A percentile compares a stretch with the other conserved stretches of the same genome.
Evolutionary conservation across 768 basidiomycete species (phyloP).

Genomic region (Fomitopsis serialis): DNA sequence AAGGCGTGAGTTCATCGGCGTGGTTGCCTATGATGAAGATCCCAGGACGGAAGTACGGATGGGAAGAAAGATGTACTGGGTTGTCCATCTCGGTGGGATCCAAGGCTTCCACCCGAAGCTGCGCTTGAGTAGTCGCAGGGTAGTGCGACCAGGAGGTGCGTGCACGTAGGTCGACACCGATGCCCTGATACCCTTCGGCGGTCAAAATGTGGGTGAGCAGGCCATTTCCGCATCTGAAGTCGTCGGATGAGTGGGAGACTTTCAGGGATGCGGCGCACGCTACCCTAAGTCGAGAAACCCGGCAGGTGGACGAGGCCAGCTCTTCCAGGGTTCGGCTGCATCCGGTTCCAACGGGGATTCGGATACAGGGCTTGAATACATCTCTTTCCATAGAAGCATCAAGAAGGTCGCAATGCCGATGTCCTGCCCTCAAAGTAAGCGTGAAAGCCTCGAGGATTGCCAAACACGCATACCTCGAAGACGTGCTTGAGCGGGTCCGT

Average conservation of each 20-base stretch:
- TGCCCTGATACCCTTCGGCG: slow-evolving; percentile 78
- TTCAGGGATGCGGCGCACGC: slow-evolving; percentile 12
- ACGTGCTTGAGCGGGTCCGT: slow-evolving; percentile 90
- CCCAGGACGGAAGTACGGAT: slow-evolving; percentile 34
- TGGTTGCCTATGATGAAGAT: slow-evolving; percentile 91
- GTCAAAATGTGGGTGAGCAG: slow-evolving; percentile 84
- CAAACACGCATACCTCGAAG: slow-evolving; percentile 49
- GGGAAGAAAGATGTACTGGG: background rate
- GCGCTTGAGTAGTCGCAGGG: slow-evolving; percentile 52
- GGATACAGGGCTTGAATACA: slow-evolving; percentile 33
- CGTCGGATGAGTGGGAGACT: background rate
- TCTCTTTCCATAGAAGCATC: slow-evolving; percentile 85
- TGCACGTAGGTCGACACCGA: slow-evolving; percentile 82
- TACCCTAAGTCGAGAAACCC: slow-evolving; percentile 91
- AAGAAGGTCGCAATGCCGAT: slow-evolving; percentile 93
- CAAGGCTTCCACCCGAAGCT: slow-evolving; percentile 64
- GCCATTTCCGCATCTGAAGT: slow-evolving; percentile 81
- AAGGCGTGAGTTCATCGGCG: slow-evolving; percentile 94
- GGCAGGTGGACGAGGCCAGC: slow-evolving; percentile 73
- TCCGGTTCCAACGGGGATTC: background rate
- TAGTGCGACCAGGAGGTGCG: slow-evolving; percentile 84
- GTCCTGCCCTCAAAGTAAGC: slow-evolving; percentile 48
- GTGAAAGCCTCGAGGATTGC: background rate
- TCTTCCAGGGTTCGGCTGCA: slow-evolving; percentile 45
- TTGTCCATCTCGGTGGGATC: slow-evolving; percentile 43